A percentile compares a stretch with the other conserved stretches of the same genome.
Conservation (phyloP, 805 yeast species). For the Lachancea sp. region DNA sequence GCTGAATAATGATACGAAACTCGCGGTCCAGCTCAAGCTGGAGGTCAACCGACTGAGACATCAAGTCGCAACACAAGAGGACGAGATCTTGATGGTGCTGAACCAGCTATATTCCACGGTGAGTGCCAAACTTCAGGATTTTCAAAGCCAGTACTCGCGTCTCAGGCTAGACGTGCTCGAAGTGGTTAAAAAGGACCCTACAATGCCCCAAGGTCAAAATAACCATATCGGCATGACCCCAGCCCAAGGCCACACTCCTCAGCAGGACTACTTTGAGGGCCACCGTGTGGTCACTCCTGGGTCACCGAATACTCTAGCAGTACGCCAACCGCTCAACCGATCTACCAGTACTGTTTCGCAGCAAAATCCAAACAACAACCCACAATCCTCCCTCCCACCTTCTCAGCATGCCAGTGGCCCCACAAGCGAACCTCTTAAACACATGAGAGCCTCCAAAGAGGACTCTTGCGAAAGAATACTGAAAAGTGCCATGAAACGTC, state of each 20-base stretch:
- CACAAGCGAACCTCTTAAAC: conserved; percentile 65
- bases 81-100: conserved; percentile 28
- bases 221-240: not conserved
- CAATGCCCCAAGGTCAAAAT: conserved; percentile 7
- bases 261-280: conserved; percentile 21
- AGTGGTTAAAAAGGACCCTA: conserved; percentile 18
- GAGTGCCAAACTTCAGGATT: conserved; percentile 26
- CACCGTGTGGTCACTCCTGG: conserved; percentile 10
- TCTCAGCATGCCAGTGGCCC: conserved; percentile 12
- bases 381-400: conserved; percentile 14
- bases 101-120: conserved; percentile 24
- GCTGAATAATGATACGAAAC: conserved; percentile 49
- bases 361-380: conserved; percentile 7
- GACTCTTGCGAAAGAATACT: conserved; percentile 86
- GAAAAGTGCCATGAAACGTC: conserved; percentile 83
- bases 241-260: conserved; percentile 11
- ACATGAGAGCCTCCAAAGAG: conserved; percentile 76
- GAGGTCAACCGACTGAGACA: conserved; percentile 46
- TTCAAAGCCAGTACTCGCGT: conserved; percentile 27
- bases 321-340: conserved; percentile 3
- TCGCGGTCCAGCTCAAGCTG: conserved; percentile 54
- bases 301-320: conserved; percentile 4
- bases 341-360: conserved; percentile 10
- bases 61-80: conserved; percentile 26
- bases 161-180: conserved; percentile 29